Conservation (phyloP, 768 basidiomycete species). For the Cyclocybe cylindracea region DNA sequence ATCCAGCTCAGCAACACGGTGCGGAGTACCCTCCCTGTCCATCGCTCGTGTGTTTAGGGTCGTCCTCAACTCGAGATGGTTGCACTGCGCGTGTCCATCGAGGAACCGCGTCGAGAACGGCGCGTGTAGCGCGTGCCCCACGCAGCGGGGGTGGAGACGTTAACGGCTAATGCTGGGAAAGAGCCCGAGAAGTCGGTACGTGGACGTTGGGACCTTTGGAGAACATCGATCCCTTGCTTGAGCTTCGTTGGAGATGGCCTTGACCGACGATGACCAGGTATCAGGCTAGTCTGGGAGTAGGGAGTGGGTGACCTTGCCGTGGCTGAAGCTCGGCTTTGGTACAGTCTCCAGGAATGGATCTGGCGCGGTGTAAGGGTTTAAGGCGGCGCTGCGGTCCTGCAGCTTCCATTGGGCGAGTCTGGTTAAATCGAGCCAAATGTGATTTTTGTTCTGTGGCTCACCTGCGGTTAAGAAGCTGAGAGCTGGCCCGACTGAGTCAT, state of each 20-base stretch:
- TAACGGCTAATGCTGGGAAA: conserved; percentile 74
- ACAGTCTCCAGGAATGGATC: conserved; percentile 59
- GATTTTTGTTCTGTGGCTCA: too few relatives aligned
- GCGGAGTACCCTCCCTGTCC: conserved; percentile 62
- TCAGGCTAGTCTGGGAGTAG: conserved; percentile 58
- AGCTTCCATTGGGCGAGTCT: conserved; percentile 15
- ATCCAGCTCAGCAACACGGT: conserved; percentile 67
- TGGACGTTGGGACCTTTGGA: conserved; percentile 41
- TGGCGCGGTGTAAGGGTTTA: conserved; percentile 51
- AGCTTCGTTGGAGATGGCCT: conserved; percentile 25
- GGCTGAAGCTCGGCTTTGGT: conserved; percentile 91
- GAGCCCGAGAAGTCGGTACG: conserved; percentile 72
- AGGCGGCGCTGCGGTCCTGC: conserved; percentile 53
- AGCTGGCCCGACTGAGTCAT: too few relatives aligned
- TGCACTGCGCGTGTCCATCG: conserved; percentile 50
- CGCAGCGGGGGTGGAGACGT: conserved; percentile 59
- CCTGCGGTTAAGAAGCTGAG: too few relatives aligned
- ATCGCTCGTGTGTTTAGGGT: conserved; percentile 66
- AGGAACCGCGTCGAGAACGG: conserved; percentile 72
- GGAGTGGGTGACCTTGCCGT: conserved; percentile 77
- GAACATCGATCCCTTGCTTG: conserved; percentile 35
- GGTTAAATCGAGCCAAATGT: too few relatives aligned
- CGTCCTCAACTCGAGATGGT: conserved; percentile 82
- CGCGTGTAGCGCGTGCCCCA: conserved; percentile 58
- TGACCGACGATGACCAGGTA: conserved; percentile 20